Evolutionary conservation across 768 basidiomycete genomes (phyloP), one percentile per base, ranked within the genome.

Genomic region (Rubroboletus satanas): DNA sequence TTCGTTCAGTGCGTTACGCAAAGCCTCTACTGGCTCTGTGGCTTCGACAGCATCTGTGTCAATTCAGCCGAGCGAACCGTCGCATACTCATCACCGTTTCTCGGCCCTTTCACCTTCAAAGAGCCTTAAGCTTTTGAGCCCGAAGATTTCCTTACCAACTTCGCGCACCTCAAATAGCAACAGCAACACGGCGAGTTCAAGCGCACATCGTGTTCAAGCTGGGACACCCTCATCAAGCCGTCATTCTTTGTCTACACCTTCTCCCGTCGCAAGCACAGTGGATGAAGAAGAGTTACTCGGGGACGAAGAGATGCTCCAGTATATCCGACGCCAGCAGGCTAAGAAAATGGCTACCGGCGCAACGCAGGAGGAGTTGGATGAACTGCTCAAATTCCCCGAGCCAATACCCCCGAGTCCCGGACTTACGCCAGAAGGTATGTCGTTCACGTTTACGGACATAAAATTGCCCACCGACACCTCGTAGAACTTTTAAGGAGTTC

Each of bases 291-390:
- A 95, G 68, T 48, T 88, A 7, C 73, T 89, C 17, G 97, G 91
- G 15, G 97, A 99, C 66, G 94, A 97, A 57, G 97, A 99, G 74
- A 99, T 99, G 97, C 72, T 90, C 65, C 87, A 89, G 55, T 99
- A 96, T 71, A 90, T 98, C 59, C 83, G 84, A 60, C 82, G 94
- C 26, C 91, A 97, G 60, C 88, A 93, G 62, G 83, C 90, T 37
- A 93, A 93, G 76, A 92, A 88, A 71, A 69, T 93, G 58, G 87
- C 90, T 10, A 78, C 80, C 12, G 93, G 93, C 29, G 86, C 91
- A 8, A 86, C 84, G 32, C 90, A 93, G 65, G 86, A 89, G 60
- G 90, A 96, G 60, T 73, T 99, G 44, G 91, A 97, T 60, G 87
- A 87, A 45, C 74, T 98, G 62, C 79, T 97, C 51, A 86, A 85